Evolutionary conservation across 2,329 filamentous ascomycete genomes (phyloP).

Genomic region (Ascochyta pisi): DNA sequence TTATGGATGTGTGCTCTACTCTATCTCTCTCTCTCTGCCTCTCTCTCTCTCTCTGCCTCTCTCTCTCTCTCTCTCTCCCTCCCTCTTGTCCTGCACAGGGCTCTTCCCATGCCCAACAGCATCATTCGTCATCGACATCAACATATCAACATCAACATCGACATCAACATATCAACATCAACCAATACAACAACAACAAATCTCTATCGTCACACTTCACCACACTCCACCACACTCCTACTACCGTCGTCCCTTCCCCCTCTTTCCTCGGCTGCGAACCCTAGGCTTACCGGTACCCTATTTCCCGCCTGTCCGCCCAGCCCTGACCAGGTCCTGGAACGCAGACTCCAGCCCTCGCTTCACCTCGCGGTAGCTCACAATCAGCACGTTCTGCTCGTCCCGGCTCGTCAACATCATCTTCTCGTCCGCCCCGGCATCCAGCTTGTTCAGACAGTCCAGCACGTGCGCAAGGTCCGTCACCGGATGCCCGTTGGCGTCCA

Average conservation of each 20-base stretch:
- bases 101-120: neutral
- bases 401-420: slow-evolving; percentile 84
- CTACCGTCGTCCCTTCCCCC: neutral
- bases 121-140: neutral
- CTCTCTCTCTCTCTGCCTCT: neutral
- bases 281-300: slow-evolving; percentile 18
- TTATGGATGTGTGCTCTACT: slow-evolving; percentile 7
- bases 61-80: neutral
- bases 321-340: slow-evolving; percentile 62
- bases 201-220: neutral
- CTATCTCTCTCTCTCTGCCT: neutral
- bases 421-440: slow-evolving; percentile 89
- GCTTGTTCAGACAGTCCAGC: slow-evolving; percentile 83
- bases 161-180: neutral
- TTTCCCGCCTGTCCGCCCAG: slow-evolving; percentile 39
- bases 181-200: neutral
- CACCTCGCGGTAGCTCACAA: slow-evolving; percentile 89
- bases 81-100: neutral
- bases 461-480: slow-evolving; percentile 89
- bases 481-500: slow-evolving; percentile 82
- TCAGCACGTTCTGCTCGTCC: slow-evolving; percentile 87
- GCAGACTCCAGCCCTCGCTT: slow-evolving; percentile 69
- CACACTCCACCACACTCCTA: neutral
- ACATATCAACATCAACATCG: neutral
- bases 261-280: neutral